These are phyloP conservation scores for Aspergillus chevalieri DNA, from an alignment of 2,329 filamentous ascomycete genomes.

Conservation along the genomic window DNA sequence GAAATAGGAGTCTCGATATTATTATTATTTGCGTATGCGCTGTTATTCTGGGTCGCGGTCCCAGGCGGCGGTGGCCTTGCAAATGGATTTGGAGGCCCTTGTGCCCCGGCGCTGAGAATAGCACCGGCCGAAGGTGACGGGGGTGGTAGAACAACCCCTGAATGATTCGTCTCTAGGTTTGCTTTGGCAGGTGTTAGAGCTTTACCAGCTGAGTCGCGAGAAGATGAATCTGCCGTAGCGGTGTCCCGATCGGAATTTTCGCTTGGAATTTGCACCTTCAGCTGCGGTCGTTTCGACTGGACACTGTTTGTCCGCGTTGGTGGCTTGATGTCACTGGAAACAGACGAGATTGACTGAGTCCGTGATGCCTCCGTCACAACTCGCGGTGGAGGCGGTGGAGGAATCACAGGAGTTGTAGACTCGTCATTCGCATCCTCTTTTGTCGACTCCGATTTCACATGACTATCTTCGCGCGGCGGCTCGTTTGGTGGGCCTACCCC, in stretches of 20 bases:
- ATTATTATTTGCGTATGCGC: conserved; percentile 36
- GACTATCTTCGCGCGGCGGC: conserved; percentile 39
- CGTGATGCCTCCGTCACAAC: conserved; percentile 42
- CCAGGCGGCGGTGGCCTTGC: conserved; percentile 74
- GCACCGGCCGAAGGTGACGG: conserved; percentile 85
- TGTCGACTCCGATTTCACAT: conserved; percentile 27
- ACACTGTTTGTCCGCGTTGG: conserved; percentile 74
- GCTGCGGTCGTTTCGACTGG: conserved; percentile 66
- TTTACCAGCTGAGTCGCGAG: conserved; percentile 55
- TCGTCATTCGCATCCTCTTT: conserved; percentile 43
- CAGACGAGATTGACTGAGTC: conserved; percentile 53
- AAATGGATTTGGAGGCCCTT: conserved; percentile 91
- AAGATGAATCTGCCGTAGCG: conserved; percentile 65
- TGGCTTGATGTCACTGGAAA: conserved; percentile 61
- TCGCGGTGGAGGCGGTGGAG: conserved; percentile 50
- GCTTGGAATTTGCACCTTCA: conserved; percentile 93
- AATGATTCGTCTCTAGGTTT: conserved; percentile 51
- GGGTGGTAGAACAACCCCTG: conserved; percentile 76
- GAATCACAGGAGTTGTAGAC: conserved; percentile 54
- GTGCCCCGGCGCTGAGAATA: conserved; percentile 81
- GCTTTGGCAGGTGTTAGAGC: conserved; percentile 54
- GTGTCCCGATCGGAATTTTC: conserved; percentile 73
- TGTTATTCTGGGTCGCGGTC: conserved; percentile 32
- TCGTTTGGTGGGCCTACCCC: conserved; percentile 56
- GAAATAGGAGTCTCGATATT: conserved; percentile 76